phyloP scores from a whole-genome alignment of 2,329 filamentous ascomycete species.

The Tolypocladium ophioglossoides region DNA sequence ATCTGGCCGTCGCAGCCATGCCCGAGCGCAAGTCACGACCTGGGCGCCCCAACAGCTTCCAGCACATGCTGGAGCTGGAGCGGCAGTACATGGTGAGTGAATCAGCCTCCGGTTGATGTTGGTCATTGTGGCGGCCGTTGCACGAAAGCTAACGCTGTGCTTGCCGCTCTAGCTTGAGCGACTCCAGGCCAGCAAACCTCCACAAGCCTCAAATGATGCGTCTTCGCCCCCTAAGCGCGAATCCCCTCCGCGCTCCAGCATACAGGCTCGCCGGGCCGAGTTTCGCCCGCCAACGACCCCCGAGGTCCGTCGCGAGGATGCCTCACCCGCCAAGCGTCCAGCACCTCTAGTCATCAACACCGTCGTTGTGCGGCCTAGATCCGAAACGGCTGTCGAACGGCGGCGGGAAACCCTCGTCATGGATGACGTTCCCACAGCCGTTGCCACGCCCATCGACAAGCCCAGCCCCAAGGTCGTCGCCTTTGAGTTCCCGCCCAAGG shows the following conservation, averaged over 20 bases:
- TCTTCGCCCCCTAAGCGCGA: not conserved
- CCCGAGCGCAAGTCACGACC: constrained; percentile 7
- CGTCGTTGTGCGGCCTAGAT: constrained; percentile 1
- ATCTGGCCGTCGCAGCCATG: constrained; percentile 1
- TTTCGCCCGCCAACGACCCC: not conserved
- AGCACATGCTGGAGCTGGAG: constrained; percentile 50
- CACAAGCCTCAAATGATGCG: not conserved
- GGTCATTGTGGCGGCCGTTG: not conserved
- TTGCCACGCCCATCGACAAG: constrained; percentile 10
- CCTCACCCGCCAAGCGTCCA: constrained; percentile 3
- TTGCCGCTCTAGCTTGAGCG: constrained; percentile 9
- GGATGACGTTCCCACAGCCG: constrained; percentile 1
- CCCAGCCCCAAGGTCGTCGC: constrained; percentile 18
- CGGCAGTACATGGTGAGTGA: constrained; percentile 44
- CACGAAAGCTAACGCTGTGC: not conserved
- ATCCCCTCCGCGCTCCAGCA: constrained; percentile 4
- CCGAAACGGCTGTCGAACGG: constrained; percentile 3
- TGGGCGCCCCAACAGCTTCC: constrained; percentile 36
- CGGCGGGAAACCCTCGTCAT: constrained; percentile 1
- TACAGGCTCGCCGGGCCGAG: constrained; percentile 6
- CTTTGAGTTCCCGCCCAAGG: constrained; percentile 18
- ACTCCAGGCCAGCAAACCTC: constrained; percentile 5
- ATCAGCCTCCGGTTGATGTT: not conserved
- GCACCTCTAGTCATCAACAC: constrained; percentile 8
- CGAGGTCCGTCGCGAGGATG: constrained; percentile 1